phyloP scores from a whole-genome alignment of 768 basidiomycete genomes.

The Galerina marginata region DNA sequence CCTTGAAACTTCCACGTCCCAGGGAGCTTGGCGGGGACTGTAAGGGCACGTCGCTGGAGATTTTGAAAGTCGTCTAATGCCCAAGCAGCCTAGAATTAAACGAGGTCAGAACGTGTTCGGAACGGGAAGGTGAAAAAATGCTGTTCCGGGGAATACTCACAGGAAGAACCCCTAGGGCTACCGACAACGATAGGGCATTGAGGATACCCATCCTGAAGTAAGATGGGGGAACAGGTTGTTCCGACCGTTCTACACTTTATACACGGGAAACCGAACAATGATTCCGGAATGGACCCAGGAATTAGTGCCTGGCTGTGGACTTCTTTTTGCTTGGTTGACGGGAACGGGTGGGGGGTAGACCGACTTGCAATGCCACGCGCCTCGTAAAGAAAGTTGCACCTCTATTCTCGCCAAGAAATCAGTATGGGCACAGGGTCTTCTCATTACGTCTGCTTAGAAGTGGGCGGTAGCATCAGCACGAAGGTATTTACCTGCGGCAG shows the following conservation, averaged over 20 bases:
- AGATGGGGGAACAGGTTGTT: slow-evolving; percentile 17
- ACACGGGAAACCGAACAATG: slow-evolving; percentile 28
- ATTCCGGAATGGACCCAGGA: slow-evolving; percentile 29
- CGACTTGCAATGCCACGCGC: slow-evolving; percentile 17
- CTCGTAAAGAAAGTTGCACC: slow-evolving; percentile 17
- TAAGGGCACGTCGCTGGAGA: slow-evolving; percentile 42
- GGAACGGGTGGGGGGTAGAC: slow-evolving; percentile 14
- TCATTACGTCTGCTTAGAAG: no score
- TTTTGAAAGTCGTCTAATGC: slow-evolving; percentile 23
- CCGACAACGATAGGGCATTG: slow-evolving; percentile 35
- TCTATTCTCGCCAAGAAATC: neutral
- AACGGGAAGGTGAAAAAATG: slow-evolving; percentile 3
- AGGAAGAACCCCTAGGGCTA: slow-evolving; percentile 42
- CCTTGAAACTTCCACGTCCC: slow-evolving; percentile 61
- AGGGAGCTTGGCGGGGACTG: slow-evolving; percentile 51
- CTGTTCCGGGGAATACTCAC: slow-evolving; percentile 33
- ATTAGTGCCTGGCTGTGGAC: slow-evolving; percentile 28
- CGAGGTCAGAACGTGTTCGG: neutral
- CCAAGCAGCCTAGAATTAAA: neutral
- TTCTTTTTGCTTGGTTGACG: slow-evolving; percentile 20
- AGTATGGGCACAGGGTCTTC: neutral
- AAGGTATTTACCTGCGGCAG: slow-evolving; percentile 10
- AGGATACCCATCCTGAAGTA: slow-evolving; percentile 38
- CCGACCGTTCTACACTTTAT: slow-evolving; percentile 24
- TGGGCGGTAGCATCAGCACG: no score